A percentile compares a stretch with the other conserved stretches of the same genome.
These are phyloP conservation scores for Selaginella tamariscina DNA, from an alignment of 75 land plant species.

Conservation along the genomic window DNA sequence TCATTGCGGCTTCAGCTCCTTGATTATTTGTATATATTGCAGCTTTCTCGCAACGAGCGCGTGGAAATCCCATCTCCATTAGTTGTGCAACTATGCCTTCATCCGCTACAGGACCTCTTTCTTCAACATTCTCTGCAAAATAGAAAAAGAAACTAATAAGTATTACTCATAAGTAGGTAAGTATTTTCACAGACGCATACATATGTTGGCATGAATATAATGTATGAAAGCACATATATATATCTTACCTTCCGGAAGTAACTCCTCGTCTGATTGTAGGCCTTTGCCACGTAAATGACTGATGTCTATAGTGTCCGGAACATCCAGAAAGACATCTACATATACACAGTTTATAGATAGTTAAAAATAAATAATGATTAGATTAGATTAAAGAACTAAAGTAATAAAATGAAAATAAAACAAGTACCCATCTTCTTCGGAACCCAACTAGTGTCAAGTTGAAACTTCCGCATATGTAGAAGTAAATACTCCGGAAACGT, in stretches of 20 bases:
- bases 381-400: neutral
- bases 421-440: slow-evolving; percentile 88
- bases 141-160: neutral
- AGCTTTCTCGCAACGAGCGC: slow-evolving; percentile 91
- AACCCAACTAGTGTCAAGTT: slow-evolving; percentile 94
- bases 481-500: slow-evolving; percentile 94
- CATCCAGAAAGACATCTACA: slow-evolving; percentile 94
- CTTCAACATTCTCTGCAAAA: neutral
- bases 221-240: too few species aligned
- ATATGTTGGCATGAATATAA: too few species aligned
- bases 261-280: slow-evolving; percentile 79
- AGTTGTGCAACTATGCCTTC: slow-evolving; percentile 80
- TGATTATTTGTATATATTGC: slow-evolving; percentile 77
- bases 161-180: too few species aligned
- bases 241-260: slow-evolving; percentile 84
- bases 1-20: slow-evolving; percentile 87
- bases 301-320: slow-evolving; percentile 86
- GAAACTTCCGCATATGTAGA: slow-evolving; percentile 94
- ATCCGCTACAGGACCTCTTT: slow-evolving; percentile 36
- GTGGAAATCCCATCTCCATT: slow-evolving; percentile 79
- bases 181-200: too few species aligned
- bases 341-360: too few species aligned
- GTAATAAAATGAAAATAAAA: slow-evolving; percentile 30
- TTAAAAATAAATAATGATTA: neutral
- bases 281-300: slow-evolving; percentile 84